Percentiles rank a stretch among this genome's conserved stretches.
These are phyloP conservation scores for Spatholobus suberectus DNA, from an alignment of 306 rosid genomes.

Conservation along the genomic window DNA sequence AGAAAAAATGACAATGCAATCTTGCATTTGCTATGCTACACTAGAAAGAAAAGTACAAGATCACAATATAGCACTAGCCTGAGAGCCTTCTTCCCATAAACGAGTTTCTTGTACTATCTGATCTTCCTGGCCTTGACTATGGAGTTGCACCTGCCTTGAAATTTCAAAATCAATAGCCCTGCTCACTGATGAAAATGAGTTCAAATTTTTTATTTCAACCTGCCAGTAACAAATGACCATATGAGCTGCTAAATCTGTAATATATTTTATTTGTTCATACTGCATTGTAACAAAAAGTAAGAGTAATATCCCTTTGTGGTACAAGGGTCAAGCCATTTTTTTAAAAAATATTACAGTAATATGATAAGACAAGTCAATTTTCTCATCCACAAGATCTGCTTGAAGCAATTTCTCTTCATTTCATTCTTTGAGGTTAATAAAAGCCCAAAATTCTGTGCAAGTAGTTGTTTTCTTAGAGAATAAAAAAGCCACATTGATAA, in stretches of 20 bases:
- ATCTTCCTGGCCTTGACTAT: conserved; percentile 75
- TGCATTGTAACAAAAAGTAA: not conserved
- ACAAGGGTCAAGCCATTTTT: not conserved
- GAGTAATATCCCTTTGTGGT: not conserved
- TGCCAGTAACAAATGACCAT: conserved; percentile 52
- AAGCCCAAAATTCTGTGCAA: not conserved
- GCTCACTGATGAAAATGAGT: conserved; percentile 79
- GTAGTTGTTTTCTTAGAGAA: not conserved
- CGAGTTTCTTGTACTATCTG: conserved; percentile 94
- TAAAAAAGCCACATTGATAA: not conserved
- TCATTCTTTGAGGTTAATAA: not conserved
- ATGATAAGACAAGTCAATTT: not conserved
- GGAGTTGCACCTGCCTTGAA: conserved; percentile 80
- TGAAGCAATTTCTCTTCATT: not conserved
- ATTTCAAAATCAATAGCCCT: conserved; percentile 96
- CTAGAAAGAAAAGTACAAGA: conserved; percentile 39
- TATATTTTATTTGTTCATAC: conserved; percentile 14
- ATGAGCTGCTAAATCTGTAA: conserved; percentile 29
- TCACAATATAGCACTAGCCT: conserved; percentile 58
- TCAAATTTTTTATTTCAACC: conserved; percentile 95
- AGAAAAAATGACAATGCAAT: conserved; percentile 38
- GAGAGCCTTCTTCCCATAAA: conserved; percentile 94
- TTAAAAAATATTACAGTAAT: not conserved
- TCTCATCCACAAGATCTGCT: not conserved
- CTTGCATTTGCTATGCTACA: conserved; percentile 19